A percentile compares a stretch with the other conserved stretches of the same genome.
These are phyloP conservation scores for Aegilops sharonensis DNA, from an alignment of 176 grass and related monocot species.

Conservation along the genomic window DNA sequence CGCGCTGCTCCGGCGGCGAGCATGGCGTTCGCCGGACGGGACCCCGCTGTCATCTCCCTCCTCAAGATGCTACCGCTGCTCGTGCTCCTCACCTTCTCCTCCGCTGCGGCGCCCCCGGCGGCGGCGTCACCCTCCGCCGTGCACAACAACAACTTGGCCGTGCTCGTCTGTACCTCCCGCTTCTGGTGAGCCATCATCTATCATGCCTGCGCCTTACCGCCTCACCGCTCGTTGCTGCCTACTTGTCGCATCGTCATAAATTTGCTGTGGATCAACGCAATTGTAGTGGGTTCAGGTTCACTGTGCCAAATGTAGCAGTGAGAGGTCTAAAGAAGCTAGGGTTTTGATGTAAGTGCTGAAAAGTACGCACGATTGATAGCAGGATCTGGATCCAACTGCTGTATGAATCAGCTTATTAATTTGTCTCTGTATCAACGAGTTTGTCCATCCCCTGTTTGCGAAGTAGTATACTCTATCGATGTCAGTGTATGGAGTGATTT, in stretches of 20 bases:
- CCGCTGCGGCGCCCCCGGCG: not conserved
- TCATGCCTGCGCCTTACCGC: not conserved
- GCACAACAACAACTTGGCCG: constrained; percentile 99
- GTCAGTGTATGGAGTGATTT: not conserved
- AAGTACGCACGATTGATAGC: not conserved
- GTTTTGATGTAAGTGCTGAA: not conserved
- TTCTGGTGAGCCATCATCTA: constrained; percentile 65
- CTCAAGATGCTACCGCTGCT: not conserved
- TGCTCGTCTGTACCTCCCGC: constrained; percentile 89
- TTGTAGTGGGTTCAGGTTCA: not conserved
- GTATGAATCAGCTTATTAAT: not conserved
- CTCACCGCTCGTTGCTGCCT: not conserved
- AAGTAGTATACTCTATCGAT: not conserved
- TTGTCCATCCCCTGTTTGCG: not conserved
- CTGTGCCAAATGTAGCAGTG: not conserved
- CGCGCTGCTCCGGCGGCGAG: not conserved
- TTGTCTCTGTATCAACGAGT: not conserved
- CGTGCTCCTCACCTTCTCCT: not conserved
- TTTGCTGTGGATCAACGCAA: not conserved
- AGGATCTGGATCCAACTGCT: not conserved
- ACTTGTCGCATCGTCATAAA: not conserved
- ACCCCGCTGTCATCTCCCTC: not conserved
- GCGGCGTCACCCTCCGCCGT: constrained; percentile 38
- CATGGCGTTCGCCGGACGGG: constrained; percentile 28
- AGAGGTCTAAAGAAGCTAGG: not conserved